A percentile compares a stretch with the other conserved stretches of the same genome.
Evolutionary conservation across 768 basidiomycete genomes (phyloP).

Genomic region (Xerocomellus dryophilus): DNA sequence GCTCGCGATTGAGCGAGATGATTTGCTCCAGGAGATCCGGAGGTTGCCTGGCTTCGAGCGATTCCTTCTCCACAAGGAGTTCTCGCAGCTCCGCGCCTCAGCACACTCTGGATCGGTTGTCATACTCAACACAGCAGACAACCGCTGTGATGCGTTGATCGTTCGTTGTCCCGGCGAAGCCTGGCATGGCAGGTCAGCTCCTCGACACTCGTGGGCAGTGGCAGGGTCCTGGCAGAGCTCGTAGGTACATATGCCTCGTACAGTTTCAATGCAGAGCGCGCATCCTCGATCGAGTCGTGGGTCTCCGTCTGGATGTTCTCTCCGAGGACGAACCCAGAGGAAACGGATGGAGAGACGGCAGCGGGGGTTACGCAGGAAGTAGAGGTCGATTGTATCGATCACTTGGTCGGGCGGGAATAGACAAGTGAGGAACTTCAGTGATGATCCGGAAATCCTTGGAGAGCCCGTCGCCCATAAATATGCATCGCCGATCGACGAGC

Average conservation of each 20-base stretch:
- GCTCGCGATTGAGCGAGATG: too few species aligned
- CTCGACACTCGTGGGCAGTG: too few species aligned
- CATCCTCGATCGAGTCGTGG: conserved; percentile 71
- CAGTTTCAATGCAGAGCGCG: conserved; percentile 77
- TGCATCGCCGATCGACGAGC: conserved; percentile 91
- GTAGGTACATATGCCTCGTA: conserved; percentile 82
- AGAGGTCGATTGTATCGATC: conserved; percentile 97
- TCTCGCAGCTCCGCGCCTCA: too few species aligned
- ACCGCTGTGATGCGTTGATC: too few species aligned
- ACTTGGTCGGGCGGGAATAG: conserved; percentile 85
- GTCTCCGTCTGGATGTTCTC: conserved; percentile 77
- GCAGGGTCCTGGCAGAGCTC: too few species aligned
- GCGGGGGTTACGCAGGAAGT: conserved; percentile 76
- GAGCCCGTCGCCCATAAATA: conserved; percentile 95
- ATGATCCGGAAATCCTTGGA: conserved; percentile 98
- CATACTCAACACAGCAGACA: too few species aligned
- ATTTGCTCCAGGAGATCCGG: too few species aligned
- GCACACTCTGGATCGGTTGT: too few species aligned
- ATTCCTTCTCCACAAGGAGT: too few species aligned
- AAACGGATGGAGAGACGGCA: conserved; percentile 90
- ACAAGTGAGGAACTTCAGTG: conserved; percentile 54
- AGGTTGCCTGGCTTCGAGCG: too few species aligned
- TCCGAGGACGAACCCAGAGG: conserved; percentile 89
- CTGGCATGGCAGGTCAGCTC: too few species aligned
- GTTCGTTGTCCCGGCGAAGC: too few species aligned